Evolutionary conservation across 208 protist genomes (phyloP), one percentile per base, ranked within the genome.

Genomic region (Trypanosoma theileri): DNA sequence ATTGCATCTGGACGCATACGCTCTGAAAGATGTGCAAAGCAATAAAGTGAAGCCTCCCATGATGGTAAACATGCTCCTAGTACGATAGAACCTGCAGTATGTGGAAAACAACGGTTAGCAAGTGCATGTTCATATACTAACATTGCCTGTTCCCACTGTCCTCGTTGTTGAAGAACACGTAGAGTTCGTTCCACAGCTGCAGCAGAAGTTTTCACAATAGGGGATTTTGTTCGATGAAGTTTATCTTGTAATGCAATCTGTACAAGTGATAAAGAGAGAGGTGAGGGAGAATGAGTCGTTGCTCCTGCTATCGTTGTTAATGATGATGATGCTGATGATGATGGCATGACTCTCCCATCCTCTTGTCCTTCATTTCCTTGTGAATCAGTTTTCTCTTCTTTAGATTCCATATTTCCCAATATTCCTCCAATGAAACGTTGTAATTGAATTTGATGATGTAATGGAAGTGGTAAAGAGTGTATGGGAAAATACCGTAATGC

Each of bases 131-230:
- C 66, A 70, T 80, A 93, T 12, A 88, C 73, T 26, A 76, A 45
- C 56, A 80, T 64, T 42, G 84, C 81, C 22, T 73, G 71, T 71
- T 86, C 77, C 87, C 87, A 93, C 46, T 85, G 75, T 14, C 81
- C 81, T 28, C 71, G 73, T 28, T 50, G n/a, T 26, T 59, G 56
- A 19, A 77, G 31, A 17, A 58, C 46, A n/a, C 61, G 71, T 17
- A 77, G 44, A 1, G 62, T 53, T 24, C 28, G 58, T 28, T 68
- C 50, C 11, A 71, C 62, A 22, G 53, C 11, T 41, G 55, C 63
- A 14, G 13, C 26, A 0, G 68, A 73, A 4, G 55, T 19, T 22
- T 21, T 53, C 16, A 40, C n/a, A 4, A 19, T 42, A 19, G 51
- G 54, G 24, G 53, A 21, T 26, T 17, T 62, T 26, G 46, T 53